Evolutionary conservation across 345 rosid genomes (phyloP), one percentile per base, ranked within the genome.

Genomic region (Nephelium lappaceum): DNA sequence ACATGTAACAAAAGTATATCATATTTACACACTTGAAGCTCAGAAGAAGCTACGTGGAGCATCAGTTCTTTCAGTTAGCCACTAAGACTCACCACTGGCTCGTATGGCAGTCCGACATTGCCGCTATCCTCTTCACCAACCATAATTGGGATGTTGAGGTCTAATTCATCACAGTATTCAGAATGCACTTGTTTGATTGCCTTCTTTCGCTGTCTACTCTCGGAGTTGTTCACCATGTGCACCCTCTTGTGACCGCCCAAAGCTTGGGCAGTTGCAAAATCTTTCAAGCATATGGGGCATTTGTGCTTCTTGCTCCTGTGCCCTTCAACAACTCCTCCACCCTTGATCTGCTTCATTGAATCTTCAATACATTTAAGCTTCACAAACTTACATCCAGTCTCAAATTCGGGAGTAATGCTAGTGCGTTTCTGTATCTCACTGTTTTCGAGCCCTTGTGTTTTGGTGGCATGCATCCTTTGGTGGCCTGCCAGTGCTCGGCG

Each of bases 401-500:
- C 78, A 36, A 8, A 43, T 61, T 81, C 78, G 45, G 82, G 62
- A 21, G 61, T 57, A 58, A 38, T 41, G 23, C 39, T 45, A 77
- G 55, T 14, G 36, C 63, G 75, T 45, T 41, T 27, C 39, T 72
- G 60, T 49, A 78, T 66, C 72, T 69, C 63, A 14, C 16, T 45
- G 23, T n/a, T 62, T 64, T 81, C 85, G 47, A 55, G 69, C 62
- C 77, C 78, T 77, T 64, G 21, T 12, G 55, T 86, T 11, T 69
- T 74, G 45, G 76, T 53, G 76, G 91, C 75, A 51, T 92, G 97
- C 67, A 77, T 64, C 67, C 88, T 91, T 77, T 86, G 91, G 79
- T 91, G 94, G 67, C 97, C 93, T 38, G 91, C 94, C 76, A 91
- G 88, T 11, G 94, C 89, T 80, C 85, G 91, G 42, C 85, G 71